Evolutionary conservation across 2,329 filamentous ascomycete genomes (phyloP), one percentile per base, ranked within the genome.

Genomic region (Fusarium anguioides): DNA sequence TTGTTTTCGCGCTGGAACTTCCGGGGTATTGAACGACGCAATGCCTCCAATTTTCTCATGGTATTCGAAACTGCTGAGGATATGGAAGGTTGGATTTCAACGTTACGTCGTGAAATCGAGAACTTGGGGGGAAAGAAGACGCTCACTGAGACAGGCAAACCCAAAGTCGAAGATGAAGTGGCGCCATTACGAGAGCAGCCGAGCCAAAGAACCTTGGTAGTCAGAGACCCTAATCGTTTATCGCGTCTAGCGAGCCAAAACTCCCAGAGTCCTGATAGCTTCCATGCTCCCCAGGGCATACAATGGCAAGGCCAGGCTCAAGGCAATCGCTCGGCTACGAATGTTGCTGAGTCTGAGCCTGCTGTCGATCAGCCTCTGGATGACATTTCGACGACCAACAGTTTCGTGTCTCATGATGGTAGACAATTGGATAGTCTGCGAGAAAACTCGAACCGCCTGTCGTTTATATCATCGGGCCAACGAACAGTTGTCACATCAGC

Each of bases 51-150:
- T 64, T 85, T 94, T 54, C 79, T 96, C 23, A 83, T 96, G 75
- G 87, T 95, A 0, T 89, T 94, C 65, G 87, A 93, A 50, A 87
- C 81, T 61, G 88, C 90, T 4, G 87, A 90, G 64, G 89, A 92
- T 41, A 92, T 95, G 90, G 89, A 93, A 60, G 80, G 81, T 40
- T 96, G 92, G 92, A 87, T 95, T 75, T 83, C 84, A 2, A 82
- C 84, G 0, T 80, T 95, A 27, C 86, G 92, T 36, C 84, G 84
- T 53, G 89, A 92, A 72, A 94, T 95, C 49, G 89, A 92, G 69
- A 81, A 82, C 8, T 78, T 92, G 9, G 90, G 91, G 26, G 91
- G 91, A 18, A 90, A 86, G 79, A 89, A 86, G 75, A 82, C 83
- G 54, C 75, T 86, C 23, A 86, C 87, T 0, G 88, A 91, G 72